Evolutionary conservation across 306 rosid species (phyloP), one percentile per base, ranked within the genome.

Genomic region (Quercus gilva): DNA sequence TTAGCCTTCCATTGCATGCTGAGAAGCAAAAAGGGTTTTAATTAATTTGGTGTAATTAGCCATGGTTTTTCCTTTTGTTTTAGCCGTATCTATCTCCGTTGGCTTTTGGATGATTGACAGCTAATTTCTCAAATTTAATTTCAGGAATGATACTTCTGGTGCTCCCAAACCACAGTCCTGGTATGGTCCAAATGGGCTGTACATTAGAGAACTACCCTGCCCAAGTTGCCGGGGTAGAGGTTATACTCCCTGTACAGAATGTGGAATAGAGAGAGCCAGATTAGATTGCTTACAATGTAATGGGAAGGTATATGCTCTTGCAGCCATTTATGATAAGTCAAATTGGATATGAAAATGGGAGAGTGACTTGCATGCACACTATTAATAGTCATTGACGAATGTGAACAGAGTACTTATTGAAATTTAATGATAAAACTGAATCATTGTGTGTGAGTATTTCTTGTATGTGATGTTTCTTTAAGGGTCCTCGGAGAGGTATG

Each of bases 141-240:
- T 72, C 86, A 92, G 97, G 87, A 84, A 87, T 85, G 87, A 49
- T 57, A 64, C 23, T 76, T 76, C 93, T 26, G 85, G 80, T 53
- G 28, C 78, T 13, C 84, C 86, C 37, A 89, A 90, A 69, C 90
- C 89, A 29, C 85, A 90, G 80, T 91, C 97, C 4, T 94, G 99
- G 97, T 85, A 92, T 79, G 99, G 97, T 76, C 97, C 97, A 75
- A 92, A 73, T 71, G 99, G 97, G 56, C 95, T 86, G 89, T 94
- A 94, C 80, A 94, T 94, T 63, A 91, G 84, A 78, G 99, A 94
- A 87, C 83, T 94, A 33, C 99, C 99, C 23, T 94, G 99, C 82
- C 97, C 97, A 7, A 92, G 94, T 89, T 94, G 97, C 82, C 88
- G 99, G 75, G 99, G 95, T 14, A 88, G 99, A 84, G 99, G 99